Conservation (phyloP, 306 rosid species). For the Mimosa bimucronata region DNA sequence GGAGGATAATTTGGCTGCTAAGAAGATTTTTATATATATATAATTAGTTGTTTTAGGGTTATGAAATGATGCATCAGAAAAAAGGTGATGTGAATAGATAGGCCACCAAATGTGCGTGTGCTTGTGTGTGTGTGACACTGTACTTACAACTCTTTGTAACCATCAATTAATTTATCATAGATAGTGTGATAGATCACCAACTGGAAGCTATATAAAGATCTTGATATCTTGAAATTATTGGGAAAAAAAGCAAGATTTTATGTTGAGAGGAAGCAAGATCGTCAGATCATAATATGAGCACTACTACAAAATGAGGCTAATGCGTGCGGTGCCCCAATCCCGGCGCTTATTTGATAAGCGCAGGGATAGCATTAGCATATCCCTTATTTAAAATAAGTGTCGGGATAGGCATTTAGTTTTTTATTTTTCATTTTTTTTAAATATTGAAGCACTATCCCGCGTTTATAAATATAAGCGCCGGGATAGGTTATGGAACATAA, state of each 20-base stretch:
- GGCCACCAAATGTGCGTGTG: not conserved
- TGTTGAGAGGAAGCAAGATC: not conserved
- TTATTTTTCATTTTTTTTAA: no score
- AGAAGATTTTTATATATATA: not conserved
- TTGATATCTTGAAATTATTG: not conserved
- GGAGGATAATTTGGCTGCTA: not conserved
- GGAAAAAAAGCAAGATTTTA: no score
- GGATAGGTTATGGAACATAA: no score
- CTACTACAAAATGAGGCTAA: no score
- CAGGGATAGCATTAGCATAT: no score
- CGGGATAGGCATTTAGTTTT: no score
- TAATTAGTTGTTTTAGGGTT: not conserved
- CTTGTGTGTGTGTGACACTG: not conserved
- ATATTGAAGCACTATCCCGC: no score
- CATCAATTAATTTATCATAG: not conserved
- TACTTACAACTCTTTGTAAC: not conserved
- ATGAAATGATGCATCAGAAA: not conserved
- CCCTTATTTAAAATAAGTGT: no score
- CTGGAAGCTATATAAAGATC: not conserved
- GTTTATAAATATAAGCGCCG: no score
- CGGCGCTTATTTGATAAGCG: no score
- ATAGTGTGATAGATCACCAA: not conserved
- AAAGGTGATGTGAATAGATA: not conserved
- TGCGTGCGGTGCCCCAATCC: no score
- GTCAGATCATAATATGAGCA: no score